A percentile compares a stretch with the other conserved stretches of the same genome.
These are phyloP conservation scores for Coriaria nepalensis DNA, from an alignment of 306 rosid genomes.

Conservation along the genomic window DNA sequence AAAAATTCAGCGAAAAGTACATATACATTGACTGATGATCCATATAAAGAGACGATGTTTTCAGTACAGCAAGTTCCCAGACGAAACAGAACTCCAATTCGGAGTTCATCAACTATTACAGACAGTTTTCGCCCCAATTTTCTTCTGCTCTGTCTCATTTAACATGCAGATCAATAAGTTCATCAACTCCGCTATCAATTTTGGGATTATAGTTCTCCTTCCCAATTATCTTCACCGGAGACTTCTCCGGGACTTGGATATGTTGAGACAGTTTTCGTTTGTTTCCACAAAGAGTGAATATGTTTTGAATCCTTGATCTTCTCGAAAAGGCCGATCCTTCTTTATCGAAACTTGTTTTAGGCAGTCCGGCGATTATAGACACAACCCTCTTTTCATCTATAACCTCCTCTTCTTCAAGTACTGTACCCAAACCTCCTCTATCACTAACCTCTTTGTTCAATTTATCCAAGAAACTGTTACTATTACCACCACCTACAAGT, in stretches of 20 bases:
- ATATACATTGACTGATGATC: too few species aligned
- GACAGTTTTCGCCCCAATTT: slow-evolving; percentile 5
- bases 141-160: slow-evolving; percentile 19
- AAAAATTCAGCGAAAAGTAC: too few species aligned
- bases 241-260: slow-evolving; percentile 21
- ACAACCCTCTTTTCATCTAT: slow-evolving; percentile 72
- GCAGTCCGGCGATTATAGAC: slow-evolving; percentile 30
- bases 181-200: slow-evolving; percentile 4
- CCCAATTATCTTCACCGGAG: too few species aligned
- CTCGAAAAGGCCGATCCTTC: slow-evolving; percentile 32
- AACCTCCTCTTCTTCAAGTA: slow-evolving; percentile 76
- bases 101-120: too few species aligned
- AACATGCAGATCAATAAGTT: slow-evolving; percentile 10
- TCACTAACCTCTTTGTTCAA: slow-evolving; percentile 31
- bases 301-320: slow-evolving; percentile 56
- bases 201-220: slow-evolving; percentile 17
- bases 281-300: slow-evolving; percentile 91
- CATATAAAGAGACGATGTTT: too few species aligned
- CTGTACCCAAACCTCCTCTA: slow-evolving; percentile 59
- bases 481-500: slow-evolving; percentile 29
- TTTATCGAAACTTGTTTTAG: slow-evolving; percentile 24
- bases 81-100: too few species aligned
- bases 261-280: slow-evolving; percentile 71
- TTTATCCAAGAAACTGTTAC: slow-evolving; percentile 26
- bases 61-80: too few species aligned